Percentiles rank a stretch among this genome's conserved stretches.
Conservation (phyloP, 2,329 filamentous ascomycete species). For the Ceratocystis eucalypticola region DNA sequence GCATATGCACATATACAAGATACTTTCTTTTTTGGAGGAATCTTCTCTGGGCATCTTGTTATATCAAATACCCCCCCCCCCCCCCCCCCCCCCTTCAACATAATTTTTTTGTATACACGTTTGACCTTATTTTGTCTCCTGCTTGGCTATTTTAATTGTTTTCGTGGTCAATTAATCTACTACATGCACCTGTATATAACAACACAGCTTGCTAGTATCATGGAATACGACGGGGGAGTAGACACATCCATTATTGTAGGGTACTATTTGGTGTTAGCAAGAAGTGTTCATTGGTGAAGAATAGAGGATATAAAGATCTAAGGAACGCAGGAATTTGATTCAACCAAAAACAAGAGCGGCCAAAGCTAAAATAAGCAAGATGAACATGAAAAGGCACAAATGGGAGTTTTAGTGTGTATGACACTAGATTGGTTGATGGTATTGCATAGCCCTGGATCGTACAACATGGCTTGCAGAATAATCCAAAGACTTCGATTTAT, state of each 20-base stretch:
- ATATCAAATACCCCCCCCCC: background rate
- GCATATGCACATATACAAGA: background rate
- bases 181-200: background rate
- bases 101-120: background rate
- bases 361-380: too few relatives aligned
- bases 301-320: too few relatives aligned
- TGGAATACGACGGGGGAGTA: too few relatives aligned
- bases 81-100: background rate
- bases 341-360: too few relatives aligned
- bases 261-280: too few relatives aligned
- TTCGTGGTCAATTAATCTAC: background rate
- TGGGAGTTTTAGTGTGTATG: too few relatives aligned
- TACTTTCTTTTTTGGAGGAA: background rate
- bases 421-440: background rate
- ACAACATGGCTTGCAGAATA: background rate
- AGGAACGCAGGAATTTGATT: too few relatives aligned
- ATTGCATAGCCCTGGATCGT: background rate
- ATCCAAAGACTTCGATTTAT: background rate
- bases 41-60: background rate
- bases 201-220: background rate
- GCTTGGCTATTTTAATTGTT: background rate
- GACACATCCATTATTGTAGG: too few relatives aligned
- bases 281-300: too few relatives aligned
- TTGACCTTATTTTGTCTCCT: background rate
- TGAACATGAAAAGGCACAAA: too few relatives aligned